Conservation (phyloP, 306 rosid genomes). For the Macrotyloma uniflorum region DNA sequence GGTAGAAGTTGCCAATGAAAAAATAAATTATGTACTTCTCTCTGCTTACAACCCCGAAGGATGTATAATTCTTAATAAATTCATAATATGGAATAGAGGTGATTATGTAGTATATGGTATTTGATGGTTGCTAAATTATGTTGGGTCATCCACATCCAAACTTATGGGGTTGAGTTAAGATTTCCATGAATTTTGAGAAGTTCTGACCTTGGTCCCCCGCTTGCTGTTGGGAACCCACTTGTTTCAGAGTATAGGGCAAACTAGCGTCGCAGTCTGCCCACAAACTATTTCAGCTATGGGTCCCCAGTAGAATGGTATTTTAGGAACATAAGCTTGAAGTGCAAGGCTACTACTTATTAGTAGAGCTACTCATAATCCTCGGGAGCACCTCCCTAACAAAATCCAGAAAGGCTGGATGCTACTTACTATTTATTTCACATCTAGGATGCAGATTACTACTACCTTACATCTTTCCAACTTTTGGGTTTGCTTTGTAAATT, state of each 20-base stretch:
- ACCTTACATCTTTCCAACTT: background rate
- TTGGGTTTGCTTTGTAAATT: background rate
- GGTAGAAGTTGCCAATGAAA: background rate
- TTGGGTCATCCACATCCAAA: background rate
- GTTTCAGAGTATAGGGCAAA: background rate
- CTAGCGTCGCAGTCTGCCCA: background rate
- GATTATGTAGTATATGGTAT: background rate
- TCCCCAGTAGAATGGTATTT: background rate
- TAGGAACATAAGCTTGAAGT: background rate
- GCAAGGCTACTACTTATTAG: background rate
- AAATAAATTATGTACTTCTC: background rate
- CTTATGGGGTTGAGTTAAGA: background rate
- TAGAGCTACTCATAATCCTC: background rate
- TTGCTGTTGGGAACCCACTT: background rate
- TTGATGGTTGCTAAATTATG: slow-evolving; percentile 4
- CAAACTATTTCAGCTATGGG: background rate
- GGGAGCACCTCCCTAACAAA: background rate
- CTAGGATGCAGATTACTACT: too few species aligned
- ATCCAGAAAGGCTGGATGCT: background rate
- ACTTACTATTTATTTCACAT: background rate
- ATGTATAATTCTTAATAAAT: background rate
- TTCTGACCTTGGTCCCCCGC: background rate
- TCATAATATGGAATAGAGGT: background rate
- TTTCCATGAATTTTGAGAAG: background rate
- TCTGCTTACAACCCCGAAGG: background rate